Evolutionary conservation across 192 early-diverging fungal genomes (phyloP).

Genomic region (Podila verticillata): DNA sequence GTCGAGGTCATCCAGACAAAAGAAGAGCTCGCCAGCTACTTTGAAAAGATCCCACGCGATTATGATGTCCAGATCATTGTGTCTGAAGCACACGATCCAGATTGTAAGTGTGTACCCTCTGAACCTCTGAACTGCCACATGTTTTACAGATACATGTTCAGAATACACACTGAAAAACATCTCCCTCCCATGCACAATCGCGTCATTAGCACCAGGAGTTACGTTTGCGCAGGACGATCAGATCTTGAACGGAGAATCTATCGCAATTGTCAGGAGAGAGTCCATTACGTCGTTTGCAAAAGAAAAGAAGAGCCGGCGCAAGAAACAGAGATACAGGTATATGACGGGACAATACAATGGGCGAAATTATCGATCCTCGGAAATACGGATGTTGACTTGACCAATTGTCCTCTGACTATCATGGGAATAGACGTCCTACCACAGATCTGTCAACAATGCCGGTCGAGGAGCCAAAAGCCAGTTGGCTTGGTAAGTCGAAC

Average conservation of each 20-base stretch:
- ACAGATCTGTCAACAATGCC: constrained; percentile 35
- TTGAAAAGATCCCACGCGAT: constrained; percentile 32
- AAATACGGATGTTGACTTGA: no score
- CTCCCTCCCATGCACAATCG: background rate
- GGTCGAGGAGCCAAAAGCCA: constrained; percentile 36
- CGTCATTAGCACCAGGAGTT: constrained; percentile 26
- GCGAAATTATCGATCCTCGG: no score
- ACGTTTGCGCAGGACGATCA: constrained; percentile 30
- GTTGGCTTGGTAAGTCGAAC: constrained; percentile 30
- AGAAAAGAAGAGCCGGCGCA: constrained; percentile 28
- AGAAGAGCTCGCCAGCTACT: constrained; percentile 24
- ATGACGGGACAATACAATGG: no score
- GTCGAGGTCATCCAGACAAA: constrained; percentile 31
- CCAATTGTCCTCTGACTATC: no score
- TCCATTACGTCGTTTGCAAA: constrained; percentile 16
- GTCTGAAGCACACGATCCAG: constrained; percentile 5
- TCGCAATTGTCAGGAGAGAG: constrained; percentile 32
- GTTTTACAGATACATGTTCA: no score
- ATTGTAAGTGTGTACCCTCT: constrained; percentile 11
- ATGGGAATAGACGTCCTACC: constrained; percentile 19
- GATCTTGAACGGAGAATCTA: constrained; percentile 23
- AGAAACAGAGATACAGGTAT: constrained; percentile 33
- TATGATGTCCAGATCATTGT: constrained; percentile 38
- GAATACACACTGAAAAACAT: background rate
- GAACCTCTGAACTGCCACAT: background rate